These are phyloP conservation scores for Ophiostoma tasmaniense DNA, from an alignment of 2,329 filamentous ascomycete genomes.

Conservation along the genomic window DNA sequence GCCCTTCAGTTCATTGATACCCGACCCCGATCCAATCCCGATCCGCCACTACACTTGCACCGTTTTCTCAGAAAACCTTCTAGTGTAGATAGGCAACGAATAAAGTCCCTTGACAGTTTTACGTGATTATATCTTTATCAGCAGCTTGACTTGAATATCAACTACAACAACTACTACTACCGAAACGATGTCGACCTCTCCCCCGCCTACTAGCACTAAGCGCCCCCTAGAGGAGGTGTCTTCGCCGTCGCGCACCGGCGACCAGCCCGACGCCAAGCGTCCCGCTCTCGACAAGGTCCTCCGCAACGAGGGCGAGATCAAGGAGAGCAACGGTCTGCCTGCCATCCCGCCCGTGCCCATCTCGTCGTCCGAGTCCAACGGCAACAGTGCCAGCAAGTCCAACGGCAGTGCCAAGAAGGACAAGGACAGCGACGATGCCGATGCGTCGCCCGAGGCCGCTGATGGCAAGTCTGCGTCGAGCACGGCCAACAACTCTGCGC, in stretches of 20 bases:
- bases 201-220: slow-evolving; percentile 63
- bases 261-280: slow-evolving; percentile 95
- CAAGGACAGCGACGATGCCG: slow-evolving; percentile 54
- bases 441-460: slow-evolving; percentile 56
- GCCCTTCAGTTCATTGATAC: slow-evolving; percentile 24
- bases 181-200: slow-evolving; percentile 61
- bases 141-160: not conserved
- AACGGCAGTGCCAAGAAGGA: slow-evolving; percentile 47
- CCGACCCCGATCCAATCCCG: slow-evolving; percentile 25
- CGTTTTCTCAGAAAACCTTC: slow-evolving; percentile 80
- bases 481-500: slow-evolving; percentile 34
- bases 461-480: slow-evolving; percentile 41
- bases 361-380: slow-evolving; percentile 39
- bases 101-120: slow-evolving; percentile 7
- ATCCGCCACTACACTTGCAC: slow-evolving; percentile 66
- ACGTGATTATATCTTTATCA: not conserved
- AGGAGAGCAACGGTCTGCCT: slow-evolving; percentile 30
- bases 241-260: slow-evolving; percentile 80
- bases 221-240: slow-evolving; percentile 95
- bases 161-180: slow-evolving; percentile 23
- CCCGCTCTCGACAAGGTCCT: slow-evolving; percentile 89
- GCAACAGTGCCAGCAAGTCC: slow-evolving; percentile 30
- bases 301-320: slow-evolving; percentile 55
- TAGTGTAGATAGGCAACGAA: slow-evolving; percentile 64
- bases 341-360: slow-evolving; percentile 26